Conservation (phyloP, 768 basidiomycete species). For the Dictyophora rubrovolvata region DNA sequence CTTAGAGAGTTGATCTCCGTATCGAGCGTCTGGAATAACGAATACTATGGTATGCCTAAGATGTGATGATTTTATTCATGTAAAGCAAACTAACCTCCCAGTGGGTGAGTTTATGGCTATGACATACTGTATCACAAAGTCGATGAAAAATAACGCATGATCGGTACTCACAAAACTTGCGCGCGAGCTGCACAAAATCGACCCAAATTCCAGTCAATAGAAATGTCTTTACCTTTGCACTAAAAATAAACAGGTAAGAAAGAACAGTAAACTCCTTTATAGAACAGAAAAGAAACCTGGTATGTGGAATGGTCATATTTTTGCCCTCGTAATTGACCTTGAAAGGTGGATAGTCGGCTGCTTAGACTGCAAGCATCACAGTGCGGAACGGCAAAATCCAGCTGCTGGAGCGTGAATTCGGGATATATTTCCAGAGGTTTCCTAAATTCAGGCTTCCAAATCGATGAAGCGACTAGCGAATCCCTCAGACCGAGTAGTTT, state of each 20-base stretch:
- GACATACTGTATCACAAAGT: background rate
- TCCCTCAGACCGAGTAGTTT: constrained; percentile 63
- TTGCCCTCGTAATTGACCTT: constrained; percentile 51
- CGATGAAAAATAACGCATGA: background rate
- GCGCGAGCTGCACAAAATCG: constrained; percentile 69
- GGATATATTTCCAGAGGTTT: constrained; percentile 58
- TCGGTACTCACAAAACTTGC: constrained; percentile 32
- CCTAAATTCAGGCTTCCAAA: constrained; percentile 69
- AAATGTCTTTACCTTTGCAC: background rate
- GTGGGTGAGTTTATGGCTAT: constrained; percentile 54
- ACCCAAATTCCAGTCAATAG: constrained; percentile 52
- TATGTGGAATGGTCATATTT: constrained; percentile 69
- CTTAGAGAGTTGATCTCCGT: constrained; percentile 50
- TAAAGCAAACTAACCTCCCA: constrained; percentile 60
- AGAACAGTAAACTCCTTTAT: background rate
- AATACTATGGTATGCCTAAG: constrained; percentile 33
- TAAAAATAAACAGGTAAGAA: background rate
- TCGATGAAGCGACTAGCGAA: constrained; percentile 72
- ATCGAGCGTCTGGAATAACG: constrained; percentile 49
- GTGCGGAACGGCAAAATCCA: constrained; percentile 47
- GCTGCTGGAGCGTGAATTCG: constrained; percentile 37
- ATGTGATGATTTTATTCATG: background rate
- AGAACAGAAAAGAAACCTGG: constrained; percentile 30
- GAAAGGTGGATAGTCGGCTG: constrained; percentile 52
- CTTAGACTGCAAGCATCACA: constrained; percentile 83